Evolutionary conservation across 2,329 filamentous ascomycete genomes (phyloP), one percentile per base, ranked within the genome.

Genomic region (Xylariaceae sp.): DNA sequence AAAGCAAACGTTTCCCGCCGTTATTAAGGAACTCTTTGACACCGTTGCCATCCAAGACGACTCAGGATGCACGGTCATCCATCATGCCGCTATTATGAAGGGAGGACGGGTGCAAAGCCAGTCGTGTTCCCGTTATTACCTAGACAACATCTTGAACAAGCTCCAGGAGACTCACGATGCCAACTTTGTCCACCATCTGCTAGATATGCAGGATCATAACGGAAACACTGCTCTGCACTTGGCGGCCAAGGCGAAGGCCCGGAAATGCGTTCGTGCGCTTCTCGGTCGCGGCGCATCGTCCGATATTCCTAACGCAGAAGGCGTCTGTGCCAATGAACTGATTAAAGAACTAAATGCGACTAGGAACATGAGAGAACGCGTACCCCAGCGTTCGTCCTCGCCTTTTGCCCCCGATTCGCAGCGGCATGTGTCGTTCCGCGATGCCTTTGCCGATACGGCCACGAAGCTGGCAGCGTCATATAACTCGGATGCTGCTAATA

Each of bases 71-170:
- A 97, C 92, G 0, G 90, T 96, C 55, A 93, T 99, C 69, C 94
- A 97, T 71, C 93, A 97, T 72, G 92, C 96, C 49, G 90, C 92
- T 15, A 88, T 89, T 56, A 93, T 93, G 68, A 96, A 93, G 59
- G 87, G 87, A 67, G 90, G 88, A 55, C 88, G 91, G 54, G 77
- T 83, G 4, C 89, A 89, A 62, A 96, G 93, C 73, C 92, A 92
- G 71, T 88, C 89, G 18, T 95, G 90, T 69, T 92, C 92, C 37
- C 84, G 91, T 39, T 97, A 97, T 73, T 99, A 99, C 74, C 83
- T 96, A 37, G 93, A 97, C 73, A 88, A 88, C 64, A 87, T 97
- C 62, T 80, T 97, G 57, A 93, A 95, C 73, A 92, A 88, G 72
- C 83, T 99, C 61, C 85, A 87, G 62, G 90, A 95, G 68, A 85